A percentile compares a stretch with the other conserved stretches of the same genome.
These are phyloP conservation scores for Helicostylum pulchrum DNA, from an alignment of 192 early-diverging fungal genomes.

Conservation along the genomic window DNA sequence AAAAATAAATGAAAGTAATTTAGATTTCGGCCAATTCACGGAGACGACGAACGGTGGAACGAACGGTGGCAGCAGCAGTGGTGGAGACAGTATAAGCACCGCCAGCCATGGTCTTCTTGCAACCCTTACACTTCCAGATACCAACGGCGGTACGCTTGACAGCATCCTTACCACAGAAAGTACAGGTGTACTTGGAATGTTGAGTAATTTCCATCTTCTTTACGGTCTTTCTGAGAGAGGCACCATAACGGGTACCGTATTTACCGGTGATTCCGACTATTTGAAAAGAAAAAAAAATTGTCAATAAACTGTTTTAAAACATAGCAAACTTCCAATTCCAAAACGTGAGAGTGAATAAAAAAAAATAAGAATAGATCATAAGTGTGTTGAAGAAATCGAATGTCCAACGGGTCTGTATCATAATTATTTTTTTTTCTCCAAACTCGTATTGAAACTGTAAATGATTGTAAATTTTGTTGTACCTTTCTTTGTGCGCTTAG, in stretches of 20 bases:
- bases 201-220: slow-evolving; percentile 99
- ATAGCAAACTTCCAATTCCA: too few species aligned
- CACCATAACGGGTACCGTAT: slow-evolving; percentile 99
- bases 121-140: slow-evolving; percentile 98
- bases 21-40: slow-evolving; percentile 90
- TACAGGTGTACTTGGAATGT: slow-evolving; percentile 99
- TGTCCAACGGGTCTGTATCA: too few species aligned
- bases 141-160: slow-evolving; percentile 94
- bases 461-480: too few species aligned
- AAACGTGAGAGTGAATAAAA: too few species aligned
- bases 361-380: too few species aligned
- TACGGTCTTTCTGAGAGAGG: slow-evolving; percentile 94
- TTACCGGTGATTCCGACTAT: slow-evolving; percentile 95
- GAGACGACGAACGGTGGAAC: slow-evolving; percentile 97
- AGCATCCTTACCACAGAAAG: slow-evolving; percentile 99
- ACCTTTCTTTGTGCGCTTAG: slow-evolving; percentile 93
- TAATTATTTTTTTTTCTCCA: too few species aligned
- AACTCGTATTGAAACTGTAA: too few species aligned
- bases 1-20: slow-evolving; percentile 20
- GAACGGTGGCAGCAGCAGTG: slow-evolving; percentile 85
- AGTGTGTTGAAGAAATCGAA: too few species aligned
- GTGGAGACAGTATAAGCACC: slow-evolving; percentile 62
- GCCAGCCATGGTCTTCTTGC: slow-evolving; percentile 86
- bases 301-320: too few species aligned
- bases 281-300: too few species aligned